These are phyloP conservation scores for Pascua guehoae DNA, from an alignment of 1,284 basidiomycete genomes.

Conservation along the genomic window DNA sequence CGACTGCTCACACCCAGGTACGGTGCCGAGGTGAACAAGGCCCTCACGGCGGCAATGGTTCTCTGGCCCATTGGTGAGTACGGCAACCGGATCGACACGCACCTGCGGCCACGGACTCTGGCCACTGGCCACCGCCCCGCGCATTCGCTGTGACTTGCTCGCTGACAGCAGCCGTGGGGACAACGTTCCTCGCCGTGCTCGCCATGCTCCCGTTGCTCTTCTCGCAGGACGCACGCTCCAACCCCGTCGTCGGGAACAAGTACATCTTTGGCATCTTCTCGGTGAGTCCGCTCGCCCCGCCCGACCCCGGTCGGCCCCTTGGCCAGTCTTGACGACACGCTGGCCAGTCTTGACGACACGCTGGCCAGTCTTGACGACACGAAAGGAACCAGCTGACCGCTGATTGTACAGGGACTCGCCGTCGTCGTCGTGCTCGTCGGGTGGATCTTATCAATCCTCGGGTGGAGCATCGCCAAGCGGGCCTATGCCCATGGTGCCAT, in stretches of 20 bases:
- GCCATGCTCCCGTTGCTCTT: slow-evolving; percentile 40
- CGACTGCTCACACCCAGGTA: slow-evolving; percentile 18
- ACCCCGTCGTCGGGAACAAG: slow-evolving; percentile 34
- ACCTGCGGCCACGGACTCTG: no score
- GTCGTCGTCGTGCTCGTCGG: slow-evolving; percentile 19
- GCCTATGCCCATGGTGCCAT: slow-evolving; percentile 26
- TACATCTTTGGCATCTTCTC: slow-evolving; percentile 33
- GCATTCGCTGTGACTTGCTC: no score
- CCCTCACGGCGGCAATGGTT: slow-evolving; percentile 43
- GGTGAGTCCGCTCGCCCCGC: no score
- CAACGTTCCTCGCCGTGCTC: slow-evolving; percentile 39
- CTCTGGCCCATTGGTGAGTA: slow-evolving; percentile 43
- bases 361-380: no score
- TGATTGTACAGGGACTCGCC: background rate
- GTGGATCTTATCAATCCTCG: slow-evolving; percentile 45
- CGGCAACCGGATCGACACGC: background rate
- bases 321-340: no score
- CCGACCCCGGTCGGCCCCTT: no score
- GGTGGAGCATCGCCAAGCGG: slow-evolving; percentile 43
- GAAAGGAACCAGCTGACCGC: no score
- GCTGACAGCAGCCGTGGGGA: slow-evolving; percentile 28
- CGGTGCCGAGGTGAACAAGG: slow-evolving; percentile 34
- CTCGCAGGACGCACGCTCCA: slow-evolving; percentile 34
- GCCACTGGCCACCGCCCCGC: no score
- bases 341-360: no score